Evolutionary conservation across 306 rosid species (phyloP).

Genomic region (Quercus robur): DNA sequence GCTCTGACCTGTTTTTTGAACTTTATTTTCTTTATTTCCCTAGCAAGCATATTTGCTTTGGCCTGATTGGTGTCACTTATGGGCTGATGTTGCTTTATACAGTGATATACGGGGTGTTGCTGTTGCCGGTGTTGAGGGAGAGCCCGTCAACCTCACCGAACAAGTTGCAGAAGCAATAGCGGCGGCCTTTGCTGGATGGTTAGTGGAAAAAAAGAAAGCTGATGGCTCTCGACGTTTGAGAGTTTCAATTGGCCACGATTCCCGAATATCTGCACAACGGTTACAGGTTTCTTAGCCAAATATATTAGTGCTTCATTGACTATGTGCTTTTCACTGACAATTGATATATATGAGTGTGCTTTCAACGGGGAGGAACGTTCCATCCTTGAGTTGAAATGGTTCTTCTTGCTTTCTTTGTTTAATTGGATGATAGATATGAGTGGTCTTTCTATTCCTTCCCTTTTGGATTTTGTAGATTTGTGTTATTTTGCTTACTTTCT

Average conservation of each 20-base stretch:
- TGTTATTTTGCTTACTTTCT: no score
- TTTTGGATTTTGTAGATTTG: no score
- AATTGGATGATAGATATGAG: no score
- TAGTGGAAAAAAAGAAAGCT: constrained; percentile 69
- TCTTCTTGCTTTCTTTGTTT: no score
- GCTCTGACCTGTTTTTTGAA: not conserved
- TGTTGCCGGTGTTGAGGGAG: constrained; percentile 86
- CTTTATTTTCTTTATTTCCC: not conserved
- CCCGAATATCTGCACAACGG: constrained; percentile 75
- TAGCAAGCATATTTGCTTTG: not conserved
- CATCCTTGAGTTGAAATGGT: no score
- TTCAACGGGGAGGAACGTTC: no score
- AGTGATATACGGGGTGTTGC: constrained; percentile 98
- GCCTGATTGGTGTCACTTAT: not conserved
- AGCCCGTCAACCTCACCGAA: constrained; percentile 76
- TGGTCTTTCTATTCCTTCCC: no score
- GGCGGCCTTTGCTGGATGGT: constrained; percentile 91
- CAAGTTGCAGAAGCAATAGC: constrained; percentile 90
- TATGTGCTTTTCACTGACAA: not conserved
- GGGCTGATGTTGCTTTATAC: constrained; percentile 27
- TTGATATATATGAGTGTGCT: not conserved
- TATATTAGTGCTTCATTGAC: constrained; percentile 4
- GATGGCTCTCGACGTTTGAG: constrained; percentile 51
- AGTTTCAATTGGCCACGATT: constrained; percentile 89
- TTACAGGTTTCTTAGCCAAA: constrained; percentile 54